Base-by-base conservation (phyloP, 441 rosid species). In the Erysimum cheiri region DNA sequence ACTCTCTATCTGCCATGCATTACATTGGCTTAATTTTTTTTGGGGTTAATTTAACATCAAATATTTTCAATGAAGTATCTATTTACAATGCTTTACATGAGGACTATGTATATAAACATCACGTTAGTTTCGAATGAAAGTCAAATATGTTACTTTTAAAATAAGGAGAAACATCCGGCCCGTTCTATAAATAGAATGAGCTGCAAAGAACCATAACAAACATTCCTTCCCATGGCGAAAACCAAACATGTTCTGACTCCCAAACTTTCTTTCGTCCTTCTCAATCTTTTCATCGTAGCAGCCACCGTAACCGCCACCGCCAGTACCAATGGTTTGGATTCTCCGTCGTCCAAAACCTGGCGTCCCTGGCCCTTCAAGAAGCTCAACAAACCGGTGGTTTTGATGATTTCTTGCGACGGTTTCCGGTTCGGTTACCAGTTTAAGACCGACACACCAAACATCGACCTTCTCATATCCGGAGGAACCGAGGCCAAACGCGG, bases 341-440 rank as follows among this genome's bases (percentile, higher is more conserved):
- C 62, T 14, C 64, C 67, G 0, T 22, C 73, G 28, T 40, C 77
- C 54, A 36, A 54, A 3, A 29, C 53, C 32, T 14, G 66, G 22
- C 71, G 76, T 0, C 72, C 89, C 5, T 86, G 88, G 39, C 80
- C 90, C 31, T 77, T 82, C 77, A 84, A 80, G 71, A 90, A 87
- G 60, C 84, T 92, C 54, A 78, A 44, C 53, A 85, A 80, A 65
- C 94, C 93, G 2, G 90, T 86, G 40, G 98, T 91, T 55, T 47
- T 94, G 28, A 65, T 94, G 83, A 78, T 94, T 55, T 94, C 98
- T 1, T 79, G 86, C 3, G 98, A 94, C 17, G 98, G 98, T 73
- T 94, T 94, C 74, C 88, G 98, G 50, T 94, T 92, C 73, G 97
- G 98, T 50, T 92, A 90, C 92, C 98, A 94, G 39, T 88, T 81